Base-by-base conservation (phyloP, 192 early-diverging fungal species). In the Coemansia sp. region DNA sequence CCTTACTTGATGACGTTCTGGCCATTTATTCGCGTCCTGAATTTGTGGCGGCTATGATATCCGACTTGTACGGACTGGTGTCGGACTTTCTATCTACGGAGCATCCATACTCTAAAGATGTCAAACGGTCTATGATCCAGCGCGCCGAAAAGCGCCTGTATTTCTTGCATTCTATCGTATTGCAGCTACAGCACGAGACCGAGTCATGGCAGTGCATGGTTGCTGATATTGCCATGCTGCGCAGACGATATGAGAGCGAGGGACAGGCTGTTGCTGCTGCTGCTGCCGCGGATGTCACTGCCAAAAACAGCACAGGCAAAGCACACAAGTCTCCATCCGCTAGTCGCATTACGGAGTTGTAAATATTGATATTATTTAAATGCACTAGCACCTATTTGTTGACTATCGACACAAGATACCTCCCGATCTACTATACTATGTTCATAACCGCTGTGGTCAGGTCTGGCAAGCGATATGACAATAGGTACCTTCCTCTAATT, bases 131-230 rank as follows among this genome's bases (percentile, higher is more conserved):
- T 6, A 40, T 34, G 36, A 63, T 73, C 7, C 43, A 63, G 11
- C 33, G 60, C 24, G 73, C 73, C 1, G 76, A 78, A 55, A 69
- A 60, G 18, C 70, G 81, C 9, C 38, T 78, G 5, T 78, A 65
- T 34, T 84, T 78, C 52, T 49, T 84, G 40, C 64, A 73, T 5
- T 84, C 75, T 15, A 29, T 84, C 12, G 73, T 76, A 10, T 36
- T 70, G 52, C 81, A 84, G 59, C 73, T 78, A 74, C 57, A 65
- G 16, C 22, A 34, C 2, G 74, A 70, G n/a, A 27, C 22, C 2
- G 73, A 75, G 27, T 66, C 81, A 1, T 84, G 81, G 81, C 33
- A 76, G 52, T 78, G 75, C 57, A 84, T 84, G 73, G 65, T 64
- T 15, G 69, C 76, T 8, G 81, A 84, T 33, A 43, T 78, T 67